These are phyloP conservation scores for Arthrinium phaeospermum DNA, from an alignment of 2,329 filamentous ascomycete genomes.

Conservation along the genomic window DNA sequence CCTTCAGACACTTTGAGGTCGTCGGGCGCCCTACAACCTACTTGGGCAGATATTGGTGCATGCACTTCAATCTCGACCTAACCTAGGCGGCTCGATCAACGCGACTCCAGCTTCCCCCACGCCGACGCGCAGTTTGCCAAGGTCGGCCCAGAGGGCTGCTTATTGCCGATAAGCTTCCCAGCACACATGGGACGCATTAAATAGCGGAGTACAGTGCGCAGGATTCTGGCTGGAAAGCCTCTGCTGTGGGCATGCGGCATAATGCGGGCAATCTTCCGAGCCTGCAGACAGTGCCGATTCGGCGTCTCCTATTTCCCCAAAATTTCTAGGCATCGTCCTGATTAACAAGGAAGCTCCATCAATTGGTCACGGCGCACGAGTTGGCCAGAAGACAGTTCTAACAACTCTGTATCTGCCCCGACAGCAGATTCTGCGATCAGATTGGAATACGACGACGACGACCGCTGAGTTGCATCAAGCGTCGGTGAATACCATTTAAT, in stretches of 20 bases:
- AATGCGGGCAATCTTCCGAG: neutral
- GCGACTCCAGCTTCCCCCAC: constrained; percentile 9
- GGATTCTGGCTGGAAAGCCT: no score
- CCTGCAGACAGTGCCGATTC: constrained; percentile 1
- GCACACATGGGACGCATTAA: neutral
- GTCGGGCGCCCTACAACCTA: neutral
- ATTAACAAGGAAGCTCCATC: neutral
- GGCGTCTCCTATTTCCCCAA: constrained; percentile 4
- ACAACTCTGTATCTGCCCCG: constrained; percentile 16
- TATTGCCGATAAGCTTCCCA: constrained; percentile 12
- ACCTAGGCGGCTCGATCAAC: neutral
- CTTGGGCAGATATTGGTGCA: neutral
- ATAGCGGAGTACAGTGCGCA: constrained; percentile 10
- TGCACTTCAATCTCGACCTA: neutral
- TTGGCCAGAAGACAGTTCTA: constrained; percentile 12
- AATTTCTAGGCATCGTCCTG: constrained; percentile 10
- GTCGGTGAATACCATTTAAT: neutral
- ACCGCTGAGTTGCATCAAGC: neutral
- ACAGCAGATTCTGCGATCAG: constrained; percentile 5
- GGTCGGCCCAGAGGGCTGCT: neutral
- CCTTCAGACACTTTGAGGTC: neutral
- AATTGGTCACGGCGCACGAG: neutral
- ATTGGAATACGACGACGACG: constrained; percentile 1
- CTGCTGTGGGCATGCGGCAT: neutral
- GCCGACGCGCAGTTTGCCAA: constrained; percentile 12